Evolutionary conservation across 2,329 filamentous ascomycete species (phyloP), one percentile per base, ranked within the genome.

Genomic region (Aspergillus oerlinghausenensis): DNA sequence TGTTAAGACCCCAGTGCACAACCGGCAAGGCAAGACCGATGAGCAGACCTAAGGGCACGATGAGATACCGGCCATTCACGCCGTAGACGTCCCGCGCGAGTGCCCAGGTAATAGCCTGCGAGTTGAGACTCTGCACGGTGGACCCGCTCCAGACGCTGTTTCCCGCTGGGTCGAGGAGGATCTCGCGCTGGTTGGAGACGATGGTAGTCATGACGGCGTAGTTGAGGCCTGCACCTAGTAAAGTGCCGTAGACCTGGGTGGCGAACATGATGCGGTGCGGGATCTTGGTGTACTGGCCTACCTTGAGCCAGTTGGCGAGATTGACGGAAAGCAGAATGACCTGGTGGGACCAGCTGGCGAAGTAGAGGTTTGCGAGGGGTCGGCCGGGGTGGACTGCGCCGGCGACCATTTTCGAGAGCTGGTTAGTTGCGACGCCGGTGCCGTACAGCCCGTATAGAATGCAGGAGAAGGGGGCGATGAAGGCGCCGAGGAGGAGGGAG

Each of bases 181-280:
- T 70, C 0, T 74, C 79, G n/a, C 76, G 75, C 53, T 84, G 79
- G 38, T 69, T 69, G 3, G 63, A 73, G 1, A 84, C 79, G 42
- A 84, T 83, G 11, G 77, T 77, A 19, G 77, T 79, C 82, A 84
- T 84, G 51, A 84, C 75, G 10, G 75, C 79, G 55, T 83, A 84
- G 70, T 82, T 82, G 63, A 84, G 65, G 51, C 79, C 79, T 0
- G 76, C 81, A 7, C 82, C 82, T 0, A 84, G 70, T 1, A 84
- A 63, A 0, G 81, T 84, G 17, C 80, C 82, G 59, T 81, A 84
- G 4, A 84, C 73, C 35, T 84, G 82, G 0, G 80, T 84, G 4
- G 77, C 61, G 60, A 84, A 84, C 81, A 84, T 84, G 51, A 77
- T 66, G 0, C 80, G 77, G 2, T 80, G 81, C 1, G 81, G 80